Evolutionary conservation across 1,139 yeast species (phyloP), one percentile per base, ranked within the genome.

Genomic region (Hemisphaericaspora lyxosophila): DNA sequence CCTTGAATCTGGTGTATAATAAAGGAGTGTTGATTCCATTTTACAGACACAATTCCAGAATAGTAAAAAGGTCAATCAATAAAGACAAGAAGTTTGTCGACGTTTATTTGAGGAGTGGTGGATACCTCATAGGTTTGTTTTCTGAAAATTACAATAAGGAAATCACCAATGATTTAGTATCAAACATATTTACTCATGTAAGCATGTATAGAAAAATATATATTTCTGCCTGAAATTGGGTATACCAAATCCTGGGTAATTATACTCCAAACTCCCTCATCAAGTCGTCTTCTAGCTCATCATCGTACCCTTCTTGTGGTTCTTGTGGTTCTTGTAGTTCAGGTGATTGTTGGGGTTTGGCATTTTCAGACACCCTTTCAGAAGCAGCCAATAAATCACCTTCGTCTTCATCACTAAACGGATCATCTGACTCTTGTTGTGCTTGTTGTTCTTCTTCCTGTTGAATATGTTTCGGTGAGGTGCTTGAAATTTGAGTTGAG

Each of bases 11-110:
- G 4, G 50, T 57, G 27, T 75, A 65, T 40, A 73, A 64, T 38
- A 62, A 70, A 22, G 84, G 84, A 0, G 44, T 74, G 2, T 59
- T 77, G 16, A 68, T 79, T 69, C 81, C 83, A 0, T 74, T 79
- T 44, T 69, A 59, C 49, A 62, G 73, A 41, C 61, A 62, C 26
- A 57, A 60, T 20, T 60, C 77, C 4, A 71, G 64, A 44, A 50
- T 76, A 34, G 68, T 73, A 7, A 57, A 75, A 41, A 66, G 59
- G 45, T 56, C 46, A 28, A 53, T 39, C 49, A 53, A 44, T 40
- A 53, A 42, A 48, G 55, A 46, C 39, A 43, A 37, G 30, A 41
- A 15, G 26, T 26, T 26, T 31, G 42, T 33, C 40, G 77, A 74
- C 19, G 62, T 80, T 11, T 73, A 66, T 45, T 60, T 73, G 41